phyloP scores from a whole-genome alignment of 2,329 filamentous ascomycete genomes.

The Geoglossum cookeanum region DNA sequence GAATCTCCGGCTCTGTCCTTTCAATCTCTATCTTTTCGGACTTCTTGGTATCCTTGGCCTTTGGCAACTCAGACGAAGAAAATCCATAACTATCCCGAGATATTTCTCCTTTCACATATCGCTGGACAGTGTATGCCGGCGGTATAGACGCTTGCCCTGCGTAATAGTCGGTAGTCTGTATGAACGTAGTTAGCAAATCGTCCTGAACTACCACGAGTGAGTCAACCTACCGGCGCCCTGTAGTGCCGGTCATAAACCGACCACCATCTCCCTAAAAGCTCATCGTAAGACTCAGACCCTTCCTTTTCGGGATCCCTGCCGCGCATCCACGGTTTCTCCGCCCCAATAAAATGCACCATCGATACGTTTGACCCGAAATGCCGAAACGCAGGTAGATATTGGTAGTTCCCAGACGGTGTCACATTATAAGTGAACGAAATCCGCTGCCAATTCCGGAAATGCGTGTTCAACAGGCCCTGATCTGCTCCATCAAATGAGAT shows the following conservation, averaged over 20 bases:
- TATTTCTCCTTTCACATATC: conserved; percentile 17
- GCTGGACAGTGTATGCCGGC: conserved; percentile 11
- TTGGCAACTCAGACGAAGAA: conserved; percentile 4
- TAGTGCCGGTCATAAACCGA: conserved; percentile 83
- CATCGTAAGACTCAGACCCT: conserved; percentile 46
- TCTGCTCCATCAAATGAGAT: conserved; percentile 95
- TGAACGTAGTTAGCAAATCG: conserved; percentile 1
- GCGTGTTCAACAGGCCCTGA: conserved; percentile 86
- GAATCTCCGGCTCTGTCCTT: background rate
- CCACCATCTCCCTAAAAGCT: conserved; percentile 85
- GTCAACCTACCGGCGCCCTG: conserved; percentile 21
- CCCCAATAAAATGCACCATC: conserved; percentile 86
- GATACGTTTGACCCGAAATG: conserved; percentile 83
- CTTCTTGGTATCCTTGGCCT: background rate
- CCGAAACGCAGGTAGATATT: conserved; percentile 86
- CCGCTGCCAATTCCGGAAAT: conserved; percentile 73
- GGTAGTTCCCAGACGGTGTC: conserved; percentile 89
- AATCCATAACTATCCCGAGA: conserved; percentile 8
- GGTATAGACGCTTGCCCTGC: conserved; percentile 7
- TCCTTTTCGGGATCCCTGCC: conserved; percentile 37
- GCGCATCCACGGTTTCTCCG: conserved; percentile 71
- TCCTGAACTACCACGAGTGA: background rate
- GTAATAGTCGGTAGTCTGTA: conserved; percentile 3
- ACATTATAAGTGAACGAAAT: conserved; percentile 94
- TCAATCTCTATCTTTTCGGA: background rate